Evolutionary conservation across 768 basidiomycete genomes (phyloP).

Genomic region (Rhizopogon sp.): DNA sequence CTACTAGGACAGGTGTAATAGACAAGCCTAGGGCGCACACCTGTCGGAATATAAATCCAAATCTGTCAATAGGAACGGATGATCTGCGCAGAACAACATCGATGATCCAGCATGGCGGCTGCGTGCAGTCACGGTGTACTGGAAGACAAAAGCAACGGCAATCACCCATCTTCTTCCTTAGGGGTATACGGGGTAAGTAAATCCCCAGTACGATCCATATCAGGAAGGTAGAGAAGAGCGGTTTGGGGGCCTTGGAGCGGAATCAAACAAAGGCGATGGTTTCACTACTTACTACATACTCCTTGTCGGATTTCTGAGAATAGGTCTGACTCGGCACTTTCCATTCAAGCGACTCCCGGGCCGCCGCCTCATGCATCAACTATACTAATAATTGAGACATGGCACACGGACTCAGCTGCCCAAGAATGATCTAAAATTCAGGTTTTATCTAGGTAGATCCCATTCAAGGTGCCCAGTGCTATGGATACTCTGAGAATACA

Average conservation of each 20-base stretch:
- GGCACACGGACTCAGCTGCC: too few relatives aligned
- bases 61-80: not conserved
- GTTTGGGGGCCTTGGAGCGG: not conserved
- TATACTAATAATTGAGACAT: not conserved
- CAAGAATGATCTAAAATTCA: not conserved
- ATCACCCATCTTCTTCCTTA: not conserved
- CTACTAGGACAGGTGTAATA: not conserved
- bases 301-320: not conserved
- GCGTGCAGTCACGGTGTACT: too few relatives aligned
- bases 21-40: too few relatives aligned
- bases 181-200: not conserved
- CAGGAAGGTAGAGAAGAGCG: not conserved
- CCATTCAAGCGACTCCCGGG: not conserved
- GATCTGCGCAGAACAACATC: not conserved
- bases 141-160: not conserved
- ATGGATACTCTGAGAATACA: slow-evolving; percentile 27
- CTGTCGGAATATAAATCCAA: not conserved
- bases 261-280: slow-evolving; percentile 2
- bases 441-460: slow-evolving; percentile 21
- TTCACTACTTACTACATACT: not conserved
- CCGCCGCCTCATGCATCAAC: too few relatives aligned
- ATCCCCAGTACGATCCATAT: not conserved
- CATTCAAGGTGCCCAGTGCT: slow-evolving; percentile 29
- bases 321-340: not conserved
- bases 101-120: not conserved